A percentile compares a stretch with the other conserved stretches of the same genome.
Evolutionary conservation across 768 basidiomycete species (phyloP).

Genomic region (Fomitopsis pulvina): DNA sequence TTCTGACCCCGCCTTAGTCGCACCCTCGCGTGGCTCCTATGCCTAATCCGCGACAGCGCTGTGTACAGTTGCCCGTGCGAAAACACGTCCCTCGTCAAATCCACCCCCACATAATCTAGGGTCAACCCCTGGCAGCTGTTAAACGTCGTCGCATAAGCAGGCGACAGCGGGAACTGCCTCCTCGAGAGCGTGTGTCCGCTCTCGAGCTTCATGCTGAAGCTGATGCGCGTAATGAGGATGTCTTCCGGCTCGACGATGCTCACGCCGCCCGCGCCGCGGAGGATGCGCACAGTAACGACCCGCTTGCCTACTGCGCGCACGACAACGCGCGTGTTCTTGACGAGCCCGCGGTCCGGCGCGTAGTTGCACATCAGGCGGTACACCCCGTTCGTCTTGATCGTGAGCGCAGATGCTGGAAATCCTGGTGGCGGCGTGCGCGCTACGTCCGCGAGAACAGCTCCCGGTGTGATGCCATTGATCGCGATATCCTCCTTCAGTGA

Average conservation of each 20-base stretch:
- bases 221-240: constrained; percentile 22
- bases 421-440: constrained; percentile 14
- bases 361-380: constrained; percentile 33
- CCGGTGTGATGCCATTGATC: constrained; percentile 10
- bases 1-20: constrained; percentile 13
- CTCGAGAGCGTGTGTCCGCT: constrained; percentile 27
- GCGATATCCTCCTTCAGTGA: constrained; percentile 17
- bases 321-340: constrained; percentile 34
- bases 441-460: constrained; percentile 18
- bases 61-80: constrained; percentile 31
- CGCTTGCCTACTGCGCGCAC: constrained; percentile 22
- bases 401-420: constrained; percentile 21
- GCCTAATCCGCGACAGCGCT: constrained; percentile 23
- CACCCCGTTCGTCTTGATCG: constrained; percentile 26
- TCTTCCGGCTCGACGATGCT: constrained; percentile 17
- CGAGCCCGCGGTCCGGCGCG: constrained; percentile 29
- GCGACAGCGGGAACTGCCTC: constrained; percentile 31
- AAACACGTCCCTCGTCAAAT: constrained; percentile 31
- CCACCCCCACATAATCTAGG: constrained; percentile 30
- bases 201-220: constrained; percentile 16
- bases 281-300: constrained; percentile 18
- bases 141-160: constrained; percentile 36
- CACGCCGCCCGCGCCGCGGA: constrained; percentile 14
- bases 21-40: constrained; percentile 20
- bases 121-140: constrained; percentile 37